Evolutionary conservation across 176 grass and related monocot species (phyloP).

Genomic region (Hyparrhenia diplandra): DNA sequence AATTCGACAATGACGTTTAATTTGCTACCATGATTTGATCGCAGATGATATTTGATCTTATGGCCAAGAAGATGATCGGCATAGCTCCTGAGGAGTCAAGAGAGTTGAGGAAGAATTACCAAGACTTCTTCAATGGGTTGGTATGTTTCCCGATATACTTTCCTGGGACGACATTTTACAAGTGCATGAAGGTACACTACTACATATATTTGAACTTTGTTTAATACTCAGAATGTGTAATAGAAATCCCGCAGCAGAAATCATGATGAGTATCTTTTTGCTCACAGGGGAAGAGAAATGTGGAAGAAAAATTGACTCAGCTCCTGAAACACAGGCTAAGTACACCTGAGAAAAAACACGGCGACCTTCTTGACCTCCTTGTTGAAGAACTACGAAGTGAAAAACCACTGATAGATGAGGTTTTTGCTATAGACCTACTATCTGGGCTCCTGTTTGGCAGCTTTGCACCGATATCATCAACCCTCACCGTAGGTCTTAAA

Average conservation of each 20-base stretch:
- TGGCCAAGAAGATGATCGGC: neutral
- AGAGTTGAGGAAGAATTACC: neutral
- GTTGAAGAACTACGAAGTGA: neutral
- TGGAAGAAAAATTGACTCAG: neutral
- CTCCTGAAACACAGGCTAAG: neutral
- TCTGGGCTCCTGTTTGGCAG: neutral
- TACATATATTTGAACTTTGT: too few relatives aligned
- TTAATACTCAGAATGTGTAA: too few relatives aligned
- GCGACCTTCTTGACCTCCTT: neutral
- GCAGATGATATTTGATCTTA: neutral
- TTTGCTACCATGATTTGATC: neutral
- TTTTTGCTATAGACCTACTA: neutral
- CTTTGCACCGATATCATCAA: too few relatives aligned
- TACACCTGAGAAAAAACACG: neutral
- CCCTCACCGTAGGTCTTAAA: too few relatives aligned
- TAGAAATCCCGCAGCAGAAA: too few relatives aligned
- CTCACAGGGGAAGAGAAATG: neutral
- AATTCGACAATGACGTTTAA: too few relatives aligned
- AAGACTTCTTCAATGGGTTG: neutral
- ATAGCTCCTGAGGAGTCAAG: neutral
- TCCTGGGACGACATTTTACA: neutral
- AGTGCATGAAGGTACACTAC: neutral
- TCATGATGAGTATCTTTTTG: neutral
- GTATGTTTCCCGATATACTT: neutral
- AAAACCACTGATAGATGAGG: neutral